Evolutionary conservation across 164 flowering plant species (phyloP), one percentile per base, ranked within the genome.

Genomic region (Houttuynia cordata): DNA sequence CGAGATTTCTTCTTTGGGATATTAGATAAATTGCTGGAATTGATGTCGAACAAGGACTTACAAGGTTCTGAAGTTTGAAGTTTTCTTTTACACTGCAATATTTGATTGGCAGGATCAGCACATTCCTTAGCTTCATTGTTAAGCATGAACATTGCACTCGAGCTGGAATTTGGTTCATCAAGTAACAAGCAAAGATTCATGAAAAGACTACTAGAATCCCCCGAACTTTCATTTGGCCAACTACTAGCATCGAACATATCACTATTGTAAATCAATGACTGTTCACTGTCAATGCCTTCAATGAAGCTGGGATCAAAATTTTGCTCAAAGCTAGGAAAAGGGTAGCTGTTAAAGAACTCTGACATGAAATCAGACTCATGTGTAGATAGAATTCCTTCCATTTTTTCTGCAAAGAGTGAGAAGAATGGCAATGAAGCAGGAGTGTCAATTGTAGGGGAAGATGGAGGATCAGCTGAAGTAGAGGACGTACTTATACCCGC

Each of bases 311-410:
- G 60, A 8, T 51, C n/a, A 13, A 71, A 45, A 45, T 10, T 30
- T 5, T 60, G 30, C n/a, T 60, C 56, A 34, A 64, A 73, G 53
- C 37, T 60, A 3, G 68, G 54, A 37, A 70, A 14, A 0, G 78
- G 64, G 59, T 52, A 73, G 59, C 60, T 73, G 20, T 69, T 66
- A 39, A 81, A 82, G 68, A 81, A 73, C 63, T 80, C 82, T 14
- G 87, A 77, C 91, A 87, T 79, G 77, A 85, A 82, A 56, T 83
- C 83, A 23, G 81, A 78, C 70, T 83, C 91, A 49, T 83, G 85
- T 23, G 62, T 58, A 24, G 78, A 73, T 63, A 66, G 71, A 45
- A 75, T 62, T 51, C 73, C n/a, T n/a, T n/a, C 88, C 92, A 83
- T 83, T n/a, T 68, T 52, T 15, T 70, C 68, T 51, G 9, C 19